Base-by-base conservation (phyloP, 2,329 filamentous ascomycete genomes). In the Fragosphaeria purpurea region DNA sequence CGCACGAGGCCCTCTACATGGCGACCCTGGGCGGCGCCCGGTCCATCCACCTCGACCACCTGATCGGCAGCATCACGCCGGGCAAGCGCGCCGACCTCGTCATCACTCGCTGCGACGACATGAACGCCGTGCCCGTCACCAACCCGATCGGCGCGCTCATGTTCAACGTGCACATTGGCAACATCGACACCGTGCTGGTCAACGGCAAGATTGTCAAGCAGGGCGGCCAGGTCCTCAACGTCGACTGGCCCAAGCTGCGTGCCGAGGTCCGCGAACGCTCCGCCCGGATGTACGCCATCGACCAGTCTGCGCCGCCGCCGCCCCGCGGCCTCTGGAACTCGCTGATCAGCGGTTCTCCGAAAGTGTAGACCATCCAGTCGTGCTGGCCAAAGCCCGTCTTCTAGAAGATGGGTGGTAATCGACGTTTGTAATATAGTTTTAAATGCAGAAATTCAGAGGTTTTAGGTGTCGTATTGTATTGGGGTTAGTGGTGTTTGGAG, bases 101-200 rank as follows among this genome's bases (percentile, higher is more conserved):
- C 13, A 6, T 47, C 6, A 47, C 45, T 5, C 39, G 31, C 13
- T 49, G 50, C 46, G 47, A 41, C 38, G 35, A 45, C 32, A 44
- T 52, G 42, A 46, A 44, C 39, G 40, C 33, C 35, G 38, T 48
- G 38, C 50, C 50, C 13, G 39, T 52, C 32, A 37, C 37, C 32
- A 38, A 47, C 22, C 45, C 45, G 12, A 35, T 40, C 34, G 45
- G 38, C 30, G 45, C 45, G 10, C 45, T 47, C 37, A 30, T 47
- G 38, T 38, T 47, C 22, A 40, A 47, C 38, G 45, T 31, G n/a
- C 38, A 47, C 45, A 32, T 38, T 5, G 38, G 35, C 35, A 38
- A 47, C 12, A 41, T 47, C 31, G 45, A 47, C 45, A 40, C 45
- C 7, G 45, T 47, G 22, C 38, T 47, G 31, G 31, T 47, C 38